Percentiles rank a stretch among this genome's conserved stretches.
Evolutionary conservation across 352 stramenopile genomes (phyloP).

Genomic region (Globisporangium paroecandrum): DNA sequence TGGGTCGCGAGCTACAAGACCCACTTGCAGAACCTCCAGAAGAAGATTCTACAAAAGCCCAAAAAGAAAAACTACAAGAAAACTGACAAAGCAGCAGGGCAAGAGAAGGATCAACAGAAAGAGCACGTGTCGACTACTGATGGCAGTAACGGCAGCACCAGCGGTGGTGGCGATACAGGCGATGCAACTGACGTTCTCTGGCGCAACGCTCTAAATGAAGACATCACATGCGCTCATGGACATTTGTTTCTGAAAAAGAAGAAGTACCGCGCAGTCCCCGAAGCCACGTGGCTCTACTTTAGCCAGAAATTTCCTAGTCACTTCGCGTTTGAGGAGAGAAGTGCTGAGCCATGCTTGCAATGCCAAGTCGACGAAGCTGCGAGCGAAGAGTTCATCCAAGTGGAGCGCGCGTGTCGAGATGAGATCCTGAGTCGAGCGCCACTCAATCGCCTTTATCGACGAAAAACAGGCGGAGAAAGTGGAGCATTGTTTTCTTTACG

Average conservation of each 20-base stretch:
- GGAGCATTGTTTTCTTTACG: slow-evolving; percentile 33
- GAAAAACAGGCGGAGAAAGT: slow-evolving; percentile 22
- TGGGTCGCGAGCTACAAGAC: slow-evolving; percentile 77
- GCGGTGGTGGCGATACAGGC: slow-evolving; percentile 6
- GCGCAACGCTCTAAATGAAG: slow-evolving; percentile 55
- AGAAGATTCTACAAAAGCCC: slow-evolving; percentile 33
- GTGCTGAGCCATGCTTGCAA: slow-evolving; percentile 38
- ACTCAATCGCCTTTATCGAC: slow-evolving; percentile 52
- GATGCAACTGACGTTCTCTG: slow-evolving; percentile 24
- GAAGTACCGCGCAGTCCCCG: slow-evolving; percentile 49
- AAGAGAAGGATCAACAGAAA: slow-evolving; percentile 9
- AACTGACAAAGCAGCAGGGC: slow-evolving; percentile 18
- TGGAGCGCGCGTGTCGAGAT: slow-evolving; percentile 50
- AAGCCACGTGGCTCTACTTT: slow-evolving; percentile 64
- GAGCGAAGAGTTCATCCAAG: slow-evolving; percentile 50
- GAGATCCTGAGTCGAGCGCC: slow-evolving; percentile 51
- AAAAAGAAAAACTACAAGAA: slow-evolving; percentile 22
- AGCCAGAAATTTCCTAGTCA: slow-evolving; percentile 46
- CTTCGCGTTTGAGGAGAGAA: slow-evolving; percentile 31
- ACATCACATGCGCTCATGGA: slow-evolving; percentile 70
- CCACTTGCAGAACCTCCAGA: slow-evolving; percentile 48
- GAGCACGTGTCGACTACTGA: neutral
- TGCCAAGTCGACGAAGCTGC: slow-evolving; percentile 49
- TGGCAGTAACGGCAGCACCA: neutral
- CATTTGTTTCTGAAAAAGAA: slow-evolving; percentile 68